phyloP scores from a whole-genome alignment of 345 rosid species.

The Aquilaria sinensis region DNA sequence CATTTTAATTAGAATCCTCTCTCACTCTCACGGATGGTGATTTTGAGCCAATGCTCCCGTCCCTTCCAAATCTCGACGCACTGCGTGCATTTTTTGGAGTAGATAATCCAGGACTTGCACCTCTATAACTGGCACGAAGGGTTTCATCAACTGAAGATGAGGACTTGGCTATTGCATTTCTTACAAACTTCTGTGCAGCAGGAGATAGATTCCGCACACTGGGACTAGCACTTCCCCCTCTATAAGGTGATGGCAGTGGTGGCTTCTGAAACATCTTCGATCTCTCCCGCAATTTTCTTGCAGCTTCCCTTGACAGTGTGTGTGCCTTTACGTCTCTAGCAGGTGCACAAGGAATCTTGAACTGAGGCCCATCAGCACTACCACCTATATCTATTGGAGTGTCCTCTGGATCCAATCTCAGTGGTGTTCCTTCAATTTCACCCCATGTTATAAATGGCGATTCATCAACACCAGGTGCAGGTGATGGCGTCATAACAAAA shows the following conservation, averaged over 20 bases:
- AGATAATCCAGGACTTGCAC: constrained; percentile 57
- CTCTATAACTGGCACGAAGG: constrained; percentile 90
- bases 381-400: constrained; percentile 93
- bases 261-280: constrained; percentile 86
- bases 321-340: constrained; percentile 81
- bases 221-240: constrained; percentile 98
- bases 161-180: constrained; percentile 75
- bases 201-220: constrained; percentile 72
- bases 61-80: constrained; percentile 74
- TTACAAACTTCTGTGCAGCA: constrained; percentile 94
- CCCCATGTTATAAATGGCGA: constrained; percentile 98
- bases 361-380: constrained; percentile 72
- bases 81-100: constrained; percentile 83
- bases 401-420: constrained; percentile 84
- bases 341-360: constrained; percentile 73
- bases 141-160: constrained; percentile 88
- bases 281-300: constrained; percentile 71
- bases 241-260: constrained; percentile 79
- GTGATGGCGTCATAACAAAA: constrained; percentile 90
- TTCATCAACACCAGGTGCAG: constrained; percentile 87
- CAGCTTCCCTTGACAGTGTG: constrained; percentile 83
- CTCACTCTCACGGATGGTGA: constrained; percentile 47
- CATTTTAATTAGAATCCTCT: constrained; percentile 35
- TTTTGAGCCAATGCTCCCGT: constrained; percentile 45
- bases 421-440: constrained; percentile 95